phyloP scores from a whole-genome alignment of 2,329 filamentous ascomycete species.

The Fusarium sp. region DNA sequence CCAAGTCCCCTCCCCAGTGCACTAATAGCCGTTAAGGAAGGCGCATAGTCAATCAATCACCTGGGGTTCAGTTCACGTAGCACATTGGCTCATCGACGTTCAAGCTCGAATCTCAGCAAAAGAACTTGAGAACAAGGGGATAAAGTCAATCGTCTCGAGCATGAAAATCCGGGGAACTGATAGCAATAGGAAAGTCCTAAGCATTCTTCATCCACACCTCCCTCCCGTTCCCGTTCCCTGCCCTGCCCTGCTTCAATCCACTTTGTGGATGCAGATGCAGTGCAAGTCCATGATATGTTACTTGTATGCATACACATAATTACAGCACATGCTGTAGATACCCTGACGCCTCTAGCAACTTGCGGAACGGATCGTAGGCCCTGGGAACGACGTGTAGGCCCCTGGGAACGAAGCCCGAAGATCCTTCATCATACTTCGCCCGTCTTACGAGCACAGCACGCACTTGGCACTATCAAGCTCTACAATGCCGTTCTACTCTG shows the following conservation, averaged over 20 bases:
- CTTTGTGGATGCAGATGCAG: slow-evolving; percentile 19
- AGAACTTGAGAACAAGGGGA: slow-evolving; percentile 1
- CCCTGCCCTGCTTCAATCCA: slow-evolving; percentile 14
- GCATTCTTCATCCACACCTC: slow-evolving; percentile 16
- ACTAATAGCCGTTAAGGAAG: slow-evolving; percentile 28
- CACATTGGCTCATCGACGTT: neutral
- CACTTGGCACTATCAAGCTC: neutral
- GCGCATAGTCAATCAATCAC: slow-evolving; percentile 23
- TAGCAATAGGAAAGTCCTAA: slow-evolving; percentile 22
- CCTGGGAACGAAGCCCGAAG: slow-evolving; percentile 21
- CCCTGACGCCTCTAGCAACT: neutral
- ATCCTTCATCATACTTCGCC: slow-evolving; percentile 15
- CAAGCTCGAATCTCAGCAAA: slow-evolving; percentile 3
- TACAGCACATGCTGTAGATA: neutral
- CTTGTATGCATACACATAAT: neutral
- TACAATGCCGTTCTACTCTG: slow-evolving; percentile 7
- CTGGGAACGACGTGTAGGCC: slow-evolving; percentile 15
- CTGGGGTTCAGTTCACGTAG: slow-evolving; percentile 11
- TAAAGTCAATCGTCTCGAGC: slow-evolving; percentile 19
- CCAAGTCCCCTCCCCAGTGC: neutral
- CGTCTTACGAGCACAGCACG: neutral
- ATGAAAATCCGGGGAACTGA: slow-evolving; percentile 36
- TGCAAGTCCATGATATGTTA: slow-evolving; percentile 3
- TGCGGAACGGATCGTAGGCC: slow-evolving; percentile 26
- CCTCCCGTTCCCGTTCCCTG: slow-evolving; percentile 1